Conservation (phyloP, 441 rosid species). For the Aquilaria agallochum region DNA sequence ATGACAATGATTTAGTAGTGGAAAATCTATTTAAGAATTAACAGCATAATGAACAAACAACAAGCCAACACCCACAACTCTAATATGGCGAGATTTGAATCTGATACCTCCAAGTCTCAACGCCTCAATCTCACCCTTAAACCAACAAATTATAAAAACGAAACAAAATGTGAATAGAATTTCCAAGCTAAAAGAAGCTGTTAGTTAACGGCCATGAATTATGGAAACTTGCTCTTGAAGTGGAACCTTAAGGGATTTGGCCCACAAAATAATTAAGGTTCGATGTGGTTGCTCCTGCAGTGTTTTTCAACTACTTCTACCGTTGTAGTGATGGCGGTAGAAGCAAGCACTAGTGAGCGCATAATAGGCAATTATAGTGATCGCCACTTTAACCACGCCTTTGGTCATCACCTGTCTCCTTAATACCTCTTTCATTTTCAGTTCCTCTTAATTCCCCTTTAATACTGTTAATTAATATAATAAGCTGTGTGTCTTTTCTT, state of each 20-base stretch:
- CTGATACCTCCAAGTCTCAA: too few relatives aligned
- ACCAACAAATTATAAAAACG: too few relatives aligned
- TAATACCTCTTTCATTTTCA: constrained; percentile 6
- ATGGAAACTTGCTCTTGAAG: background rate
- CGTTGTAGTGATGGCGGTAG: background rate
- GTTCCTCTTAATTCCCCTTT: background rate
- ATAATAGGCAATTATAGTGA: constrained; percentile 14
- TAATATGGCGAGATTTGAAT: too few relatives aligned
- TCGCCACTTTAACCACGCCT: constrained; percentile 13
- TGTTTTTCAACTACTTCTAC: constrained; percentile 14
- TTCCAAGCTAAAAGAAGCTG: background rate
- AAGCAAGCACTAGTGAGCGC: background rate
- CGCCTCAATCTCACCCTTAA: too few relatives aligned
- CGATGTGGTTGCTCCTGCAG: background rate
- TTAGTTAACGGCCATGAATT: background rate
- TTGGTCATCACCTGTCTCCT: constrained; percentile 23
- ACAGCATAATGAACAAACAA: too few relatives aligned
- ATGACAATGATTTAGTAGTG: too few relatives aligned
- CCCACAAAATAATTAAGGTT: constrained; percentile 2
- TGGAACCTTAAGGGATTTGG: background rate
- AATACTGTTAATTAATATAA: background rate
- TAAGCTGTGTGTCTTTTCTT: too few relatives aligned
- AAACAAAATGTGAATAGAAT: too few relatives aligned
- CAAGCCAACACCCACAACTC: too few relatives aligned
- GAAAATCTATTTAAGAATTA: too few relatives aligned